Evolutionary conservation across 495 filamentous ascomycete species (phyloP).

Genomic region (Hyaloscypha variabilis): DNA sequence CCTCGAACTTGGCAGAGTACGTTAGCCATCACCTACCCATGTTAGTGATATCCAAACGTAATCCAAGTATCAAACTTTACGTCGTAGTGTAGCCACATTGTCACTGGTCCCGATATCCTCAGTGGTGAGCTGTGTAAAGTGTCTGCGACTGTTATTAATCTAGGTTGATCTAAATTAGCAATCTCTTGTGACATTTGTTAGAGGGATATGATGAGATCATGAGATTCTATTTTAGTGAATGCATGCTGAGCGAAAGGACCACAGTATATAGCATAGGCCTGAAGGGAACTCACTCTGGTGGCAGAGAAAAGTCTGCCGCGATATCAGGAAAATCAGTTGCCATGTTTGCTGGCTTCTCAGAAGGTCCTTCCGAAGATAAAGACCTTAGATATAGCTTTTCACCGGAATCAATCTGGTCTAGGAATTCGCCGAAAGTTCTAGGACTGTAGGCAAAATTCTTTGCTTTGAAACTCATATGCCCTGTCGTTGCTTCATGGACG

Average conservation of each 20-base stretch:
- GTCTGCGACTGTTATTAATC: conserved; percentile 54
- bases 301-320: conserved; percentile 70
- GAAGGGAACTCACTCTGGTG: conserved; percentile 43
- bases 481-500: conserved; percentile 65
- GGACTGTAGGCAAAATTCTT: conserved; percentile 84
- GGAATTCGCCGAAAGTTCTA: conserved; percentile 68
- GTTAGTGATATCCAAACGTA: conserved; percentile 1
- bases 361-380: conserved; percentile 67
- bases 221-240: no score
- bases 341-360: conserved; percentile 68
- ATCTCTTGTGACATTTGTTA: neutral
- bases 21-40: conserved; percentile 79
- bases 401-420: conserved; percentile 59
- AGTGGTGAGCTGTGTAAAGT: conserved; percentile 80
- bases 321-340: conserved; percentile 71
- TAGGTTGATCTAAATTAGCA: neutral
- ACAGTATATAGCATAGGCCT: no score
- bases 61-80: conserved; percentile 43
- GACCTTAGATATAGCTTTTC: conserved; percentile 76
- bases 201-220: neutral
- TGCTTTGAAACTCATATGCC: conserved; percentile 74
- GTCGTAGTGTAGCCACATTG: conserved; percentile 94
- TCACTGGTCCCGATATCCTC: conserved; percentile 78
- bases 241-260: no score
- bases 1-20: conserved; percentile 81